Conservation (phyloP, 2,329 filamentous ascomycete species). For the Fusarium dlaminii region DNA sequence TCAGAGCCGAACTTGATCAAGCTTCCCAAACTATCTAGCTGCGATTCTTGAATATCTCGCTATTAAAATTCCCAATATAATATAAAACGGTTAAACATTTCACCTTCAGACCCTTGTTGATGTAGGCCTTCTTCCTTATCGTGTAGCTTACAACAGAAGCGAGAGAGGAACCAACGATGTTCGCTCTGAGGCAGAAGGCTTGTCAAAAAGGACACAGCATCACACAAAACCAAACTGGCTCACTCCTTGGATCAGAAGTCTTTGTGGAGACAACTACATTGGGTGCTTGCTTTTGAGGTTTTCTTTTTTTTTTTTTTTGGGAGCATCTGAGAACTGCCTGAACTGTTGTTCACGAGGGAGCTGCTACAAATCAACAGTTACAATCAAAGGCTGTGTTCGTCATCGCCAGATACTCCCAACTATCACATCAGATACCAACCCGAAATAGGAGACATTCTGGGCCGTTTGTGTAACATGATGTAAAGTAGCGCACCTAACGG, state of each 20-base stretch:
- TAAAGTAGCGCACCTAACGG: no score
- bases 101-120: neutral
- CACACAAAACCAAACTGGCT: neutral
- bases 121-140: neutral
- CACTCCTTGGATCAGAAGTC: neutral
- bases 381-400: neutral
- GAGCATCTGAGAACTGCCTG: neutral
- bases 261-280: neutral
- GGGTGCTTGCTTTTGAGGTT: neutral
- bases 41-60: neutral
- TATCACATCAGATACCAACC: neutral
- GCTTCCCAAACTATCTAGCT: neutral
- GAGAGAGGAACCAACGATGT: neutral
- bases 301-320: no score
- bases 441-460: neutral
- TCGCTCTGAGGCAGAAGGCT: neutral
- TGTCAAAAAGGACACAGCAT: neutral
- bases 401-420: neutral
- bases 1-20: conserved; percentile 37
- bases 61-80: neutral
- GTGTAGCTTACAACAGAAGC: neutral
- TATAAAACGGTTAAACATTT: neutral
- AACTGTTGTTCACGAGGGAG: neutral
- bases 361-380: neutral
- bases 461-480: neutral